Percentiles rank a stretch among this genome's conserved stretches.
Conservation (phyloP, 2,329 filamentous ascomycete species). For the Aspergillus hortae region DNA sequence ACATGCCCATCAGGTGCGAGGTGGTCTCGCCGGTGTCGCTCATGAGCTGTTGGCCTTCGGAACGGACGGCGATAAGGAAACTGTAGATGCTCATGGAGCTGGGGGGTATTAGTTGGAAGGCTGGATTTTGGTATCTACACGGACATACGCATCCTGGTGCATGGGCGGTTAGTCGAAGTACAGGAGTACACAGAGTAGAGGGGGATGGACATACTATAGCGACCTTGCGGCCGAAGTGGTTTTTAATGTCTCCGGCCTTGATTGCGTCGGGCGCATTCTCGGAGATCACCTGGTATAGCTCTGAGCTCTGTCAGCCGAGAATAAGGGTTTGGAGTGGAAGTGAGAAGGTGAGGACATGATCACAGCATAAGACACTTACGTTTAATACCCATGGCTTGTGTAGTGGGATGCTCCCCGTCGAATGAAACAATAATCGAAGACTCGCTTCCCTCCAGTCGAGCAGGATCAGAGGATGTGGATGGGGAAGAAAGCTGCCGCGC, state of each 20-base stretch:
- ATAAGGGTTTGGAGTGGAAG: too few species aligned
- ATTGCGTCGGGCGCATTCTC: constrained; percentile 93
- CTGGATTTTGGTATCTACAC: not conserved
- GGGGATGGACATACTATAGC: constrained; percentile 70
- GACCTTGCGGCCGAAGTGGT: constrained; percentile 96
- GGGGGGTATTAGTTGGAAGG: constrained; percentile 19
- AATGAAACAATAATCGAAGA: not conserved
- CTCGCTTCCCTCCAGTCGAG: not conserved
- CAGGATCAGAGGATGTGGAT: not conserved
- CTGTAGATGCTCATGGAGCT: constrained; percentile 99
- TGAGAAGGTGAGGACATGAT: too few species aligned
- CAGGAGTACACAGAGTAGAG: not conserved
- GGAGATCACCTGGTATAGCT: constrained; percentile 76
- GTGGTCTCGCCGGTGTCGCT: constrained; percentile 94
- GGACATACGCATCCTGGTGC: constrained; percentile 55
- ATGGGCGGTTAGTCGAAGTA: constrained; percentile 8
- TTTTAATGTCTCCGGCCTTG: constrained; percentile 97
- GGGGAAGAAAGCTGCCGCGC: constrained; percentile 1
- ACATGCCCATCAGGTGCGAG: constrained; percentile 98
- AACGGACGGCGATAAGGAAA: constrained; percentile 95
- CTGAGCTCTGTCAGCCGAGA: constrained; percentile 27
- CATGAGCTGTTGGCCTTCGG: constrained; percentile 93
- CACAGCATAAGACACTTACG: constrained; percentile 32
- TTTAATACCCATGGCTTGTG: constrained; percentile 49
- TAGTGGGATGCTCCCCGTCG: not conserved